Conservation (phyloP, 2,329 filamentous ascomycete genomes). For the Fusarium miscanthi region DNA sequence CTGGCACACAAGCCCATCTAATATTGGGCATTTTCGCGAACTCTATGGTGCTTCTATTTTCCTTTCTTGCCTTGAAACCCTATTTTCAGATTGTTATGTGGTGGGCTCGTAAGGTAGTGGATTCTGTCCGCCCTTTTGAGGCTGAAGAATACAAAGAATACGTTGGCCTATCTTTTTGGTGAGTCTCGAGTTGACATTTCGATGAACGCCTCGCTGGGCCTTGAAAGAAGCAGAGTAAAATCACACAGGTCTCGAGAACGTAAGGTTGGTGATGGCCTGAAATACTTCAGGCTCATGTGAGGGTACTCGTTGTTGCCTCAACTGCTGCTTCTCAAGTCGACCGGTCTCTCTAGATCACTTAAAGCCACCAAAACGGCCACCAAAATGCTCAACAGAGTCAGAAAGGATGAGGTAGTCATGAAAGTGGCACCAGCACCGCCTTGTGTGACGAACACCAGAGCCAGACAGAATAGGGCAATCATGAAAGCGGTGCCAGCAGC, state of each 20-base stretch:
- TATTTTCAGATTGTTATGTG: background rate
- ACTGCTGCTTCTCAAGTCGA: background rate
- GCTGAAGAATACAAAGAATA: background rate
- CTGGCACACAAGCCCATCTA: background rate
- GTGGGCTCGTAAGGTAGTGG: background rate
- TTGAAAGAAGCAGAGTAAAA: background rate
- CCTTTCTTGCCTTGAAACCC: background rate
- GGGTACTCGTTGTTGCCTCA: background rate
- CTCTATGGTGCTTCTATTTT: background rate
- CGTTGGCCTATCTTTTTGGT: background rate
- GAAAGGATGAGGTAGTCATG: accelerated
- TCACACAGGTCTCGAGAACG: background rate
- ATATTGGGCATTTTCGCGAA: background rate
- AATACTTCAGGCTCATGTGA: background rate
- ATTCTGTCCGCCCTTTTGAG: background rate
- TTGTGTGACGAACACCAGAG: background rate
- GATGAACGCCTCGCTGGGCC: background rate
- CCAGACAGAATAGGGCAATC: background rate
- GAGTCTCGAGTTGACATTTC: background rate
- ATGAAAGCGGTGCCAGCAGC: background rate
- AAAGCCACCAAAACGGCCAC: background rate
- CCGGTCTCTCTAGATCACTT: accelerated
- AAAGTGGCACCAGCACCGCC: accelerated
- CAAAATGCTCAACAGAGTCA: background rate
- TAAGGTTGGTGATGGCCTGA: accelerated